Percentiles rank a stretch among this genome's conserved stretches.
Conservation (phyloP, 176 grass and related monocot species). For the Ensete ventricosum region DNA sequence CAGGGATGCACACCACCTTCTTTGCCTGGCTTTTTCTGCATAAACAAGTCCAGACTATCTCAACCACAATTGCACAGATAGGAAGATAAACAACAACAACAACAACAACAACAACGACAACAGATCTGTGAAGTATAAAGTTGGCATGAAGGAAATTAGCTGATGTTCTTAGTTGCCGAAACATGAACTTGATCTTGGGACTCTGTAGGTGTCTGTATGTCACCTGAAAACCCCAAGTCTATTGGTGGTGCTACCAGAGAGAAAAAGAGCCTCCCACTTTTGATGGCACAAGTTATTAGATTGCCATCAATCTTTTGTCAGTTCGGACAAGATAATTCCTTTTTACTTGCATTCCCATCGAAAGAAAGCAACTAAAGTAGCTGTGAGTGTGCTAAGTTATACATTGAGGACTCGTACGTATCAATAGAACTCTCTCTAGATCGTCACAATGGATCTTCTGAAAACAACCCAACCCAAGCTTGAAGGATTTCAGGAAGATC, state of each 20-base stretch:
- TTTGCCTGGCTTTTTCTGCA: constrained; percentile 81
- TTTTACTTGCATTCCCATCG: constrained; percentile 12
- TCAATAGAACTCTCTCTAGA: too few relatives aligned
- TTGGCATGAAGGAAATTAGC: too few relatives aligned
- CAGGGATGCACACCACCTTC: constrained; percentile 97
- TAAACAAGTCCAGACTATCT: neutral
- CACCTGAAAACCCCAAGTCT: neutral
- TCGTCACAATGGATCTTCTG: too few relatives aligned
- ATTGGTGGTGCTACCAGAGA: neutral
- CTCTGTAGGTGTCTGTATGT: neutral
- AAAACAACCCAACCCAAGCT: too few relatives aligned
- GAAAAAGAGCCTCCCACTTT: neutral
- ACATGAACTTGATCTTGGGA: too few relatives aligned
- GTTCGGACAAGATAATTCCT: constrained; percentile 26
- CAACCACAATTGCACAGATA: neutral
- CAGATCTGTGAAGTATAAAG: too few relatives aligned
- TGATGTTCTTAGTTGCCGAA: too few relatives aligned
- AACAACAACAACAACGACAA: too few relatives aligned
- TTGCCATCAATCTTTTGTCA: constrained; percentile 22
- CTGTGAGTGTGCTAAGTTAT: constrained; percentile 10
- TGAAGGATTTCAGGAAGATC: neutral
- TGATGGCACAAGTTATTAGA: neutral
- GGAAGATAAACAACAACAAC: too few relatives aligned
- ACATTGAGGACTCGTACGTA: constrained; percentile 13
- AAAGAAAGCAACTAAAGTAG: constrained; percentile 6